Conservation (phyloP, 2,329 filamentous ascomycete species). For the Periconia macrospinosa region DNA sequence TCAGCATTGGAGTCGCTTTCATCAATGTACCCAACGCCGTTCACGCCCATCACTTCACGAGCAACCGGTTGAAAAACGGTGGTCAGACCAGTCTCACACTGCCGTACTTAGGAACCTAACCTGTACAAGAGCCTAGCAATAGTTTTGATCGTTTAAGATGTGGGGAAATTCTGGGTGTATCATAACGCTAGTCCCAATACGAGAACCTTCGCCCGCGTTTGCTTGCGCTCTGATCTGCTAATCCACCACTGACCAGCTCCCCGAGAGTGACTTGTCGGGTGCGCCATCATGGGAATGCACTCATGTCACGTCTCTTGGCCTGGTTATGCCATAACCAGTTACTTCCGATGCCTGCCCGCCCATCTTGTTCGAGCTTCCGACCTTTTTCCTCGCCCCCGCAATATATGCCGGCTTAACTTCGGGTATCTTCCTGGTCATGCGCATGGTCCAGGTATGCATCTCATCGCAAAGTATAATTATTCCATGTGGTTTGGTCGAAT, state of each 20-base stretch:
- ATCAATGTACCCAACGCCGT: neutral
- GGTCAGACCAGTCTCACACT: neutral
- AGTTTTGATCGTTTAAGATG: neutral
- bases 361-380: too few relatives aligned
- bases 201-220: neutral
- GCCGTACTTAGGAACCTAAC: neutral
- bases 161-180: neutral
- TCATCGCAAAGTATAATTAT: neutral
- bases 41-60: neutral
- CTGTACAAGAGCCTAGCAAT: neutral
- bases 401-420: neutral
- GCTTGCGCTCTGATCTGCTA: neutral
- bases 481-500: neutral
- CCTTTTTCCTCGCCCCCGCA: neutral
- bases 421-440: neutral
- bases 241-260: neutral
- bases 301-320: neutral
- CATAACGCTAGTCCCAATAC: neutral
- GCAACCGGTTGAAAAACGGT: neutral
- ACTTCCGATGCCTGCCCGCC: too few relatives aligned
- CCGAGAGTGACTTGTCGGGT: neutral
- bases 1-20: neutral
- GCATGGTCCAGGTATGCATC: neutral
- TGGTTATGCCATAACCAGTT: neutral
- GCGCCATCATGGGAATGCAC: neutral